Evolutionary conservation across 2,329 filamentous ascomycete genomes (phyloP), one percentile per base, ranked within the genome.

Genomic region (Phialophora chinensis): DNA sequence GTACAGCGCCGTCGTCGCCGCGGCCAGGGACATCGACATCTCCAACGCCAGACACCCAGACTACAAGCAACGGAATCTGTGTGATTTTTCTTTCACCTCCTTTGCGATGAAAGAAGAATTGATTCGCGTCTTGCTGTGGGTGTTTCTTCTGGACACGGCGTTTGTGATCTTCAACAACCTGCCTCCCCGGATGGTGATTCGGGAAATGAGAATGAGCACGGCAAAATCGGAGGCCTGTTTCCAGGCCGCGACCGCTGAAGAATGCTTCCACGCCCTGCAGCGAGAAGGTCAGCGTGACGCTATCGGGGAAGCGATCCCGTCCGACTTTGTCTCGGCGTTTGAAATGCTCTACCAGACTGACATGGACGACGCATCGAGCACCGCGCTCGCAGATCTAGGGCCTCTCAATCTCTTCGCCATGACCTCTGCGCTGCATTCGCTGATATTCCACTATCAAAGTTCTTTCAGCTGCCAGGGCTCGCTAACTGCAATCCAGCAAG

Each of bases 111-210:
- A 73, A 38, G 77, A 79, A 62, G 77, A 79, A 65, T 68, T 77
- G 2, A 78, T 79, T 44, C 71, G 77, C 8, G n/a, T 69, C 1
- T 75, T 79, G 35, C 68, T 74, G 1, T 80, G 74, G 73, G 74
- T 79, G 4, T 79, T 78, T 29, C 66, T 80, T 4, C 66, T 80
- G 12, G 79, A 80, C 59, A 76, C 78, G 0, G 77, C 77, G 0
- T 80, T 80, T 60, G 75, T 78, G 31, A 79, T 79, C 12, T 80
- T 80, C 70, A 79, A 80, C 71, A 80, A 80, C 44, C 65, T 77
- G 0, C 78, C 79, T 0, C 78, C 78, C n/a, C 73, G 78, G 12
- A 77, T 80, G 74, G 75, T 78, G 0, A 75, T 79, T 50, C 76
- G 76, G 59, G 79, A 80, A 65, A 77, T 79, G 76, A 77, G 73